Conservation (phyloP, 192 early-diverging fungal species). For the Umbelopsis isabellina region DNA sequence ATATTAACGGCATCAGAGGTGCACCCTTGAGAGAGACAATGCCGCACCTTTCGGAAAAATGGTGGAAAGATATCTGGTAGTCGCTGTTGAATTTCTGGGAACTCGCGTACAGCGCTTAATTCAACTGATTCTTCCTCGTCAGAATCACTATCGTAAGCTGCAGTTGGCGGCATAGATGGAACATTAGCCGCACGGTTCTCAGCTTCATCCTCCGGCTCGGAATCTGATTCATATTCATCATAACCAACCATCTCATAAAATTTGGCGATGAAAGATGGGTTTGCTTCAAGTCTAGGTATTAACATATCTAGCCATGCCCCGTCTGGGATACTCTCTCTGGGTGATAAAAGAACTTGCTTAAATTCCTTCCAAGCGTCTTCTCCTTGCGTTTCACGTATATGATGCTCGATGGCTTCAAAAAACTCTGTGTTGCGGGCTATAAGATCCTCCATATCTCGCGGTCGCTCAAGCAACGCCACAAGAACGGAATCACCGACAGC, state of each 20-base stretch:
- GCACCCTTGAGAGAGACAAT: conserved; percentile 12
- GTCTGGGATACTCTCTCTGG: conserved; percentile 35
- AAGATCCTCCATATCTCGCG: conserved; percentile 32
- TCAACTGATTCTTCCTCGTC: neutral
- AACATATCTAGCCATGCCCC: conserved; percentile 33
- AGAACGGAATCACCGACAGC: conserved; percentile 29
- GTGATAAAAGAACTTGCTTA: conserved; percentile 27
- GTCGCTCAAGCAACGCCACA: conserved; percentile 33
- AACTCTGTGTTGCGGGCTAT: conserved; percentile 31
- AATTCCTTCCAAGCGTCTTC: conserved; percentile 33
- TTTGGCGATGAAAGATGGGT: conserved; percentile 31
- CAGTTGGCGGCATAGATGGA: neutral
- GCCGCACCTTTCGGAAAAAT: conserved; percentile 26
- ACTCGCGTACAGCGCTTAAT: conserved; percentile 4
- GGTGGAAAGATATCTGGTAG: conserved; percentile 17
- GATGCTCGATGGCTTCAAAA: conserved; percentile 21
- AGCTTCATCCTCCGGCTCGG: neutral
- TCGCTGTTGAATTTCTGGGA: conserved; percentile 7
- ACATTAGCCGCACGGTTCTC: neutral
- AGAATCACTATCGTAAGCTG: neutral
- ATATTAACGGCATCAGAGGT: neutral
- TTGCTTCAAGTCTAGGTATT: conserved; percentile 18
- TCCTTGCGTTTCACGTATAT: conserved; percentile 33
- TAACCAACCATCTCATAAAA: conserved; percentile 45
- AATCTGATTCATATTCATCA: conserved; percentile 17